Conservation (phyloP, 2,329 filamentous ascomycete genomes). For the Geosmithia morbida region DNA sequence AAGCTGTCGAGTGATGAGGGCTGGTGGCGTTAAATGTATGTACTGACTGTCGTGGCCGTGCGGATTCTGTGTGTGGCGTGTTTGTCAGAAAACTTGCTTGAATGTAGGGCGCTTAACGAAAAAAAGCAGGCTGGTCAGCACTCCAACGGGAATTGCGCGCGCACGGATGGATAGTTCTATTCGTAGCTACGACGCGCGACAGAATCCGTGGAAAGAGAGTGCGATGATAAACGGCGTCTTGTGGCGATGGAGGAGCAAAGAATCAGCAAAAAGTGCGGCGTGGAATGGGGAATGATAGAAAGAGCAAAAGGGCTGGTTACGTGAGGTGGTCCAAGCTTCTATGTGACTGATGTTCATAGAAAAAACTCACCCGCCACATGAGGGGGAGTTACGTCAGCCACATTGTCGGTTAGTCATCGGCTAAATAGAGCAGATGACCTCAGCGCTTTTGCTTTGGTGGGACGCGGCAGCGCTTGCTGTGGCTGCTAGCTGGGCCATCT, state of each 20-base stretch:
- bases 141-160: background rate
- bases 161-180: too few relatives aligned
- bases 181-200: background rate
- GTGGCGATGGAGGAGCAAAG: background rate
- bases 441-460: background rate
- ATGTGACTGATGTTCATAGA: background rate
- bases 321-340: background rate
- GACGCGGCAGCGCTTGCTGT: slow-evolving; percentile 3
- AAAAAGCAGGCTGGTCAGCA: too few relatives aligned
- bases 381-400: background rate
- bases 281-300: background rate
- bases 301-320: background rate
- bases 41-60: too few relatives aligned
- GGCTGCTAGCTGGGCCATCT: background rate
- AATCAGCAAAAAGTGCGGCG: background rate
- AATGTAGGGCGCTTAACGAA: too few relatives aligned
- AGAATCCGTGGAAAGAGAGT: background rate
- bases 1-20: too few relatives aligned
- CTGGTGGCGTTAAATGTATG: too few relatives aligned
- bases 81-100: too few relatives aligned
- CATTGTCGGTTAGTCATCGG: slow-evolving; percentile 5
- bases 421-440: slow-evolving; percentile 3
- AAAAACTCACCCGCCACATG: background rate
- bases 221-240: background rate
- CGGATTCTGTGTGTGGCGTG: too few relatives aligned